These are phyloP conservation scores for Phylloporus scabripes DNA, from an alignment of 768 basidiomycete genomes.

Conservation along the genomic window DNA sequence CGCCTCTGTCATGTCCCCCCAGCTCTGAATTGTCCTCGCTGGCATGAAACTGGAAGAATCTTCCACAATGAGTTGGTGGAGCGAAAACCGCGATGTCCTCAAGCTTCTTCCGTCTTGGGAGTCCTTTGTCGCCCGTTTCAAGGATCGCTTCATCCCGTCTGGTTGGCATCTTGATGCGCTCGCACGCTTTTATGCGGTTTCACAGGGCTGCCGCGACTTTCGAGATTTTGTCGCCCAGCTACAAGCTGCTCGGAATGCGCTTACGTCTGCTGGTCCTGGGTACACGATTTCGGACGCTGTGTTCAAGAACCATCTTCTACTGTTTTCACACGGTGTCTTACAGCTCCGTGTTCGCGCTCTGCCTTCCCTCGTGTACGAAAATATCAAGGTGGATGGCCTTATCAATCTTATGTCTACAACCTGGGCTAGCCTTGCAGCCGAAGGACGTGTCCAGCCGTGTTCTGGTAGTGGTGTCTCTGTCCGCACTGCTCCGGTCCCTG, in stretches of 20 bases:
- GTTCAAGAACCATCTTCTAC: background rate
- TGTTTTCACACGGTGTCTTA: too few species aligned
- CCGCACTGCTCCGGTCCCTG: too few species aligned
- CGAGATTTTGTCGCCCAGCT: background rate
- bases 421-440: too few species aligned
- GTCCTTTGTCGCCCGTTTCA: background rate
- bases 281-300: background rate
- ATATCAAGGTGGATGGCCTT: too few species aligned
- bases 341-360: too few species aligned
- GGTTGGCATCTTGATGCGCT: background rate
- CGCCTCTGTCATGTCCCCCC: background rate
- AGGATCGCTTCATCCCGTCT: background rate
- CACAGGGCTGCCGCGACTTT: background rate
- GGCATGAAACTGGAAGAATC: background rate
- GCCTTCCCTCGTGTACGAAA: too few species aligned
- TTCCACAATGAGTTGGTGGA: background rate
- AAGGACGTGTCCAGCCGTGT: too few species aligned
- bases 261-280: background rate
- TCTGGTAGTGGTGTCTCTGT: too few species aligned
- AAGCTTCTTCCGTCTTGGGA: background rate
- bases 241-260: background rate
- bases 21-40: background rate
- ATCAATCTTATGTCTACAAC: too few species aligned
- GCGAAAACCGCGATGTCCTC: background rate
- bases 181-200: background rate